Conservation (phyloP, 169 alveolate genomes). For the Eimeria sp. region DNA sequence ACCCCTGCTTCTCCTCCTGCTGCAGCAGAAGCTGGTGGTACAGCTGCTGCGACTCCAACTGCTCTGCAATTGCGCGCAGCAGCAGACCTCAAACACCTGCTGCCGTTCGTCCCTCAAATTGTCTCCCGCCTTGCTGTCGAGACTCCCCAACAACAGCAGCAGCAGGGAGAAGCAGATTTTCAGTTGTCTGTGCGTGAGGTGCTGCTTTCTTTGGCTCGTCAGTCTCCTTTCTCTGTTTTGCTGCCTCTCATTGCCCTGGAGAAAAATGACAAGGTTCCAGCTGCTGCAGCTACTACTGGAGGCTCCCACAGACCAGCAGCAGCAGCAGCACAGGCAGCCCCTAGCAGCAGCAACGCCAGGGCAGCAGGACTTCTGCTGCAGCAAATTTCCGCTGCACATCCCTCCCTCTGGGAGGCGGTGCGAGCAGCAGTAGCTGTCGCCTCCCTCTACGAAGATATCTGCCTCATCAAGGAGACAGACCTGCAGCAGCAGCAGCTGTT, state of each 20-base stretch:
- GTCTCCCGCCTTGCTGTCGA: slow-evolving; percentile 83
- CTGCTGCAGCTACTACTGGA: slow-evolving; percentile 17
- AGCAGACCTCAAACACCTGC: slow-evolving; percentile 69
- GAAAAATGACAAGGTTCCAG: background rate
- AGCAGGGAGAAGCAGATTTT: slow-evolving; percentile 43
- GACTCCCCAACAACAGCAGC: slow-evolving; percentile 12
- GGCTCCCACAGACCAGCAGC: background rate
- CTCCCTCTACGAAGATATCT: slow-evolving; percentile 4
- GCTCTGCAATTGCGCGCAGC: background rate
- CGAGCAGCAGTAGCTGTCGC: slow-evolving; percentile 34
- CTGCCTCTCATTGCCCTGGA: slow-evolving; percentile 37
- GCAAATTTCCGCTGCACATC: background rate
- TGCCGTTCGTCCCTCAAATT: slow-evolving; percentile 84
- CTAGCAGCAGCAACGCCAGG: slow-evolving; percentile 46
- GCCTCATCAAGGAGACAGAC: slow-evolving; percentile 35
- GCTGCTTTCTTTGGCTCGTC: slow-evolving; percentile 33
- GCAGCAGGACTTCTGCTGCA: slow-evolving; percentile 41
- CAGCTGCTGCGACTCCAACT: slow-evolving; percentile 9
- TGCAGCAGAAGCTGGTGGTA: slow-evolving; percentile 65
- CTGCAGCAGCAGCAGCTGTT: slow-evolving; percentile 5
- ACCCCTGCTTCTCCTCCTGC: slow-evolving; percentile 72
- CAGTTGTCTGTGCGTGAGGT: slow-evolving; percentile 58
- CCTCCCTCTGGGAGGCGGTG: background rate
- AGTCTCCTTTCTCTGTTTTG: slow-evolving; percentile 15
- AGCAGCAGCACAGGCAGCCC: background rate